Conservation (phyloP, 345 rosid species). For the Ricinus communis region DNA sequence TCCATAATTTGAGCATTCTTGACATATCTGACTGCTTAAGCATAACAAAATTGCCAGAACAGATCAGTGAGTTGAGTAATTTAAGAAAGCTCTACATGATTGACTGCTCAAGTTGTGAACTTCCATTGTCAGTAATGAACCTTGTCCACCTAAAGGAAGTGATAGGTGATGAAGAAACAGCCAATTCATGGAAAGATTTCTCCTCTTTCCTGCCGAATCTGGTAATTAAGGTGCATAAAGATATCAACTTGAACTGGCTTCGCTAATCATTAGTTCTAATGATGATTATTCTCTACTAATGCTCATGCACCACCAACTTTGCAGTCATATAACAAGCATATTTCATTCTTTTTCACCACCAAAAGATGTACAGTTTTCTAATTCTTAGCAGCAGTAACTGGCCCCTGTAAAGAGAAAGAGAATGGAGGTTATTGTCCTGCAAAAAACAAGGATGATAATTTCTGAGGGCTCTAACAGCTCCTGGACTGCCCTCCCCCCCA, state of each 20-base stretch:
- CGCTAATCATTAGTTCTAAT: not conserved
- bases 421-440: no score
- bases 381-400: not conserved
- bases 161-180: slow-evolving; percentile 27
- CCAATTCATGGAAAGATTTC: slow-evolving; percentile 18
- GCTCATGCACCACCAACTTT: no score
- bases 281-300: not conserved
- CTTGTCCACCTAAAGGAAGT: slow-evolving; percentile 25
- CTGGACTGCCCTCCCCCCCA: no score
- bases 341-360: not conserved
- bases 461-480: no score
- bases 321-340: not conserved
- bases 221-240: slow-evolving; percentile 20
- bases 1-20: slow-evolving; percentile 23
- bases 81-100: slow-evolving; percentile 27
- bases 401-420: no score
- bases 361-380: not conserved
- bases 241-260: slow-evolving; percentile 34
- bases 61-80: slow-evolving; percentile 18
- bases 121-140: slow-evolving; percentile 24
- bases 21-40: slow-evolving; percentile 26
- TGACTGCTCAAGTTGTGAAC: slow-evolving; percentile 21
- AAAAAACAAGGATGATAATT: no score
- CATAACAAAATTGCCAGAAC: slow-evolving; percentile 20
- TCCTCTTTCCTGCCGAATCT: slow-evolving; percentile 1